Base-by-base conservation (phyloP, 495 filamentous ascomycete genomes). In the Penicillium pulvis region DNA sequence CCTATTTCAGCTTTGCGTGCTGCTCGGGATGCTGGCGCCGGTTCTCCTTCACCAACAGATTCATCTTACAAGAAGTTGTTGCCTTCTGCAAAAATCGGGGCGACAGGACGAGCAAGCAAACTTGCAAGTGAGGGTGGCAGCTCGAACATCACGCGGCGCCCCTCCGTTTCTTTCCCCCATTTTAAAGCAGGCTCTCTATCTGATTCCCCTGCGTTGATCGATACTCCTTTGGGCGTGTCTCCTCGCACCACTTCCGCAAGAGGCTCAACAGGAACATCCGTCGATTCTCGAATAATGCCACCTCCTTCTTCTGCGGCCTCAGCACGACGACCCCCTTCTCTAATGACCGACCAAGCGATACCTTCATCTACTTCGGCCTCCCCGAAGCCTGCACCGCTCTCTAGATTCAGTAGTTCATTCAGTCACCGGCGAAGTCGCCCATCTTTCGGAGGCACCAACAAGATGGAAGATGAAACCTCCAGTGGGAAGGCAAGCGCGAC, bases 181-280 rank as follows among this genome's bases (percentile, higher is more conserved):
- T 98, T 98, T 75, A 98, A 98, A 75, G 91, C 93, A 7, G 91
- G 92, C 9, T 92, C 93, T 19, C 81, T 98, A 17, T 95, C 92
- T 16, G 89, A 90, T n/a, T 98, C 93, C 10, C 94, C 94, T 8
- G 83, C 85, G 8, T 73, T 83, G 36, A 67, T 72, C 17, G 85
- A 86, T 44, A 75, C 75, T 43, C 73, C 76, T 14, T 70, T 81
- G 2, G 77, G 78, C 9, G 72, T 75, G 16, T 93, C 88, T 6
- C 90, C 90, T 30, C 83, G 83, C 44, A 80, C 83, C 26, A 86
- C 83, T 2, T 66, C 86, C 20, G 71, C 76, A 19, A 75, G 82
- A 53, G 20, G 41, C 3, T 73, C 79, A 2, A 69, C 84, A 17
- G 81, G 77, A 54, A 78, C 80, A 30, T 76, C 85, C 26, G 74